phyloP scores from a whole-genome alignment of 805 yeast species.

The Saturnispora sekii region DNA sequence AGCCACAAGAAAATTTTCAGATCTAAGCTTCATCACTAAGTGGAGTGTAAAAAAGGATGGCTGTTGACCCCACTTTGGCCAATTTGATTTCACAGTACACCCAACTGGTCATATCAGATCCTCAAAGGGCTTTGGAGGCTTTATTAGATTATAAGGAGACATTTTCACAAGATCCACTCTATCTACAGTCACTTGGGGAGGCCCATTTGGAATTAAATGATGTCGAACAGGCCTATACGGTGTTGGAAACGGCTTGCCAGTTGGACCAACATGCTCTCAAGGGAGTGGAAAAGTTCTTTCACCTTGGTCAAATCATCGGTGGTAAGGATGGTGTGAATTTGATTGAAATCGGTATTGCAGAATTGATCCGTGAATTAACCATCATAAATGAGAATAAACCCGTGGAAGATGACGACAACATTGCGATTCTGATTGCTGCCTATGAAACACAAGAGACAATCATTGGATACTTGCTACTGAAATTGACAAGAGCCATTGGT shows the following conservation, averaged over 20 bases:
- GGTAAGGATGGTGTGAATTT: slow-evolving; percentile 62
- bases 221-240: slow-evolving; percentile 65
- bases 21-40: slow-evolving; percentile 1
- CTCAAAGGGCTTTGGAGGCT: slow-evolving; percentile 43
- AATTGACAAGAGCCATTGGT: slow-evolving; percentile 67
- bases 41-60: slow-evolving; percentile 6
- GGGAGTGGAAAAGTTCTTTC: slow-evolving; percentile 78
- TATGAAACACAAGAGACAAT: slow-evolving; percentile 21
- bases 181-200: slow-evolving; percentile 60
- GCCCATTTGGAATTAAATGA: slow-evolving; percentile 70
- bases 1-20: background rate
- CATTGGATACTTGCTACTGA: slow-evolving; percentile 37
- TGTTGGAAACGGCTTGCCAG: slow-evolving; percentile 50
- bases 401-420: slow-evolving; percentile 13
- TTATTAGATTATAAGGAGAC: slow-evolving; percentile 31
- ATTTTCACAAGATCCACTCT: slow-evolving; percentile 34
- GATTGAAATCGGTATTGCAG: slow-evolving; percentile 53
- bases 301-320: slow-evolving; percentile 86
- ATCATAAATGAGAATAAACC: slow-evolving; percentile 6
- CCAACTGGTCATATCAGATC: slow-evolving; percentile 34
- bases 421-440: slow-evolving; percentile 21
- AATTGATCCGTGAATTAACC: slow-evolving; percentile 32
- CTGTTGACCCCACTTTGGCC: slow-evolving; percentile 3
- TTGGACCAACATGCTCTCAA: slow-evolving; percentile 55
- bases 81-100: slow-evolving; percentile 10